Percentiles rank a stretch among this genome's conserved stretches.
Conservation (phyloP, 139 green algal genomes). For the Zygnema cylindricum region DNA sequence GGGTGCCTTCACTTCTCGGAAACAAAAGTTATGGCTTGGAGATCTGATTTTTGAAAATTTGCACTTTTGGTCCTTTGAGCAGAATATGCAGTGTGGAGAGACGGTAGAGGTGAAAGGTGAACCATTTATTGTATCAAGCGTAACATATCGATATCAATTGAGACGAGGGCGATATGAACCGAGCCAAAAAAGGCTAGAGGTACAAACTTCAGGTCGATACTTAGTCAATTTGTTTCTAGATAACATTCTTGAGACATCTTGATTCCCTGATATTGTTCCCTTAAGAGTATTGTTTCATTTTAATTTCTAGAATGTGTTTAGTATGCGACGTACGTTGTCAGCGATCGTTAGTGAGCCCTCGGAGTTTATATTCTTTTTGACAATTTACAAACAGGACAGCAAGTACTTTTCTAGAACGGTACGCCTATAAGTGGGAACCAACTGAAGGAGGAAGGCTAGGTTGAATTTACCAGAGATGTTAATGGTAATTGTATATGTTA, state of each 20-base stretch:
- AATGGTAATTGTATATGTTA: no score
- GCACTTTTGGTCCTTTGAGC: not conserved
- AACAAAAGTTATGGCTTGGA: not conserved
- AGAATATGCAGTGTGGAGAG: slow-evolving; percentile 63
- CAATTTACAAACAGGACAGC: slow-evolving; percentile 61
- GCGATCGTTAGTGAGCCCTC: slow-evolving; percentile 27
- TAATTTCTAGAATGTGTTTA: no score
- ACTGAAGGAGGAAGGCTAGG: no score
- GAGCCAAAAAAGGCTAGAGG: slow-evolving; percentile 48
- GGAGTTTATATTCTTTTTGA: slow-evolving; percentile 59
- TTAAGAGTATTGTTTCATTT: no score
- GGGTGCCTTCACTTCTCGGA: not conserved
- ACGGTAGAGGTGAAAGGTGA: slow-evolving; percentile 58
- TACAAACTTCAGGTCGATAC: slow-evolving; percentile 56
- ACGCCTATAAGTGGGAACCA: no score
- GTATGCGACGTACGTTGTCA: slow-evolving; percentile 60
- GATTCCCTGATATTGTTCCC: no score
- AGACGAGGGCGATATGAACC: slow-evolving; percentile 51
- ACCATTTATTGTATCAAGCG: slow-evolving; percentile 57
- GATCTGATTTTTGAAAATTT: not conserved
- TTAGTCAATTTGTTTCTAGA: slow-evolving; percentile 60
- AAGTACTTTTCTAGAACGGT: no score
- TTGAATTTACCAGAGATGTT: no score
- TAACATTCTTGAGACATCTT: slow-evolving; percentile 52
- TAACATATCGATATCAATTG: slow-evolving; percentile 63